A percentile compares a stretch with the other conserved stretches of the same genome.
phyloP scores from a whole-genome alignment of 257 asterid species.

The Capsicum pubescens region DNA sequence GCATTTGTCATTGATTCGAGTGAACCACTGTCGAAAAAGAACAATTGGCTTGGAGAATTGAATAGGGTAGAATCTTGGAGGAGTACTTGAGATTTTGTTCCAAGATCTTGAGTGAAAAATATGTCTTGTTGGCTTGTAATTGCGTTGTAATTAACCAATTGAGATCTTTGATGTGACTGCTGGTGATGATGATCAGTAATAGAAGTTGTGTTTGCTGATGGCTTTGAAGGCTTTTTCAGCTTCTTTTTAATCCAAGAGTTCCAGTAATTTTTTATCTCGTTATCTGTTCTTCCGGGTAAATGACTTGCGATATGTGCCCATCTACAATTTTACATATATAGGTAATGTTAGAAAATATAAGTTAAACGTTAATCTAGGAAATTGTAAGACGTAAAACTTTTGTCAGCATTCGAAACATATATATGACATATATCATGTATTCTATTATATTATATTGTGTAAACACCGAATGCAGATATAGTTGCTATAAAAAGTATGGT shows the following conservation, averaged over 20 bases:
- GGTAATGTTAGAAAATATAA: not conserved
- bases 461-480: no score
- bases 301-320: slow-evolving; percentile 99
- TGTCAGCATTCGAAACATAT: no score
- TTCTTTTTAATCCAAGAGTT: slow-evolving; percentile 96
- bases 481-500: no score
- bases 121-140: slow-evolving; percentile 46
- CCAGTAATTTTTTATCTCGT: slow-evolving; percentile 93
- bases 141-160: slow-evolving; percentile 34
- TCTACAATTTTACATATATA: slow-evolving; percentile 43
- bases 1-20: slow-evolving; percentile 33
- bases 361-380: not conserved
- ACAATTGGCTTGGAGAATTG: slow-evolving; percentile 50
- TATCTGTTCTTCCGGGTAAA: slow-evolving; percentile 92
- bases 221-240: slow-evolving; percentile 54
- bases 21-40: slow-evolving; percentile 59
- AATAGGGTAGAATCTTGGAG: slow-evolving; percentile 43
- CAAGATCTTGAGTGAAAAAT: slow-evolving; percentile 46
- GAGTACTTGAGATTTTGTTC: slow-evolving; percentile 38
- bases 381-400: no score
- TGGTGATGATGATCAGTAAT: not conserved
- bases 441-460: not conserved
- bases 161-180: slow-evolving; percentile 40
- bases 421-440: not conserved
- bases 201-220: slow-evolving; percentile 34